Conservation (phyloP, 805 yeast species). For the Spathaspora boniae region DNA sequence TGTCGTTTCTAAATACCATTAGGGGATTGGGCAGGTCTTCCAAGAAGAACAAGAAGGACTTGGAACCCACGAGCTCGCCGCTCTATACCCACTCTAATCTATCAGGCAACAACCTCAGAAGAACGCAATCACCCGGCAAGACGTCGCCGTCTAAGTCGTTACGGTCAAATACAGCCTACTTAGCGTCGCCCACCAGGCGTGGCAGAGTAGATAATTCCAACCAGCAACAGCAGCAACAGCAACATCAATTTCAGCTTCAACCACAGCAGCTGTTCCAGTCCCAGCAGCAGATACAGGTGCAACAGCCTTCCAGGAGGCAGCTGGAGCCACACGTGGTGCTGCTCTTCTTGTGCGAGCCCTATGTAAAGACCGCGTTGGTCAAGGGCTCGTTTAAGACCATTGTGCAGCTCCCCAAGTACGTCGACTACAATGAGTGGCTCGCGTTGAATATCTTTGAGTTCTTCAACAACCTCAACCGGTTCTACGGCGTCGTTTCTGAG, state of each 20-base stretch:
- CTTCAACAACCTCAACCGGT: constrained; percentile 79
- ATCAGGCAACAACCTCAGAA: constrained; percentile 33
- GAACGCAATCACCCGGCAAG: constrained; percentile 39
- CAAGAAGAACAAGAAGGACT: constrained; percentile 41
- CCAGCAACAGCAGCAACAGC: constrained; percentile 8
- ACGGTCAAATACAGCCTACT: constrained; percentile 12
- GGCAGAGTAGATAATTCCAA: constrained; percentile 10
- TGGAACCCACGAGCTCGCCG: constrained; percentile 20
- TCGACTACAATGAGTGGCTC: constrained; percentile 93
- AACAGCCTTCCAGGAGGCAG: constrained; percentile 13
- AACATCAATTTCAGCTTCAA: constrained; percentile 11
- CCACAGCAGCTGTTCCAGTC: constrained; percentile 11
- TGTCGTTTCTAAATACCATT: constrained; percentile 47
- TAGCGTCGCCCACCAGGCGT: constrained; percentile 13
- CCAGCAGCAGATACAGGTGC: constrained; percentile 7
- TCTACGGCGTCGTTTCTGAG: constrained; percentile 87
- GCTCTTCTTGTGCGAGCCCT: constrained; percentile 86
- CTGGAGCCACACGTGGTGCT: constrained; percentile 33
- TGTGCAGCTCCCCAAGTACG: constrained; percentile 91
- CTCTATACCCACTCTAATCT: constrained; percentile 29
- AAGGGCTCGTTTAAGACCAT: constrained; percentile 96
- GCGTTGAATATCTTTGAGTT: constrained; percentile 90
- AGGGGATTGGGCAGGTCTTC: constrained; percentile 46
- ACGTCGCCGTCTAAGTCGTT: constrained; percentile 39
- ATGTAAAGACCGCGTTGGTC: constrained; percentile 88